Evolutionary conservation across 2,329 filamentous ascomycete genomes (phyloP).

Genomic region (Grosmannia serpens): DNA sequence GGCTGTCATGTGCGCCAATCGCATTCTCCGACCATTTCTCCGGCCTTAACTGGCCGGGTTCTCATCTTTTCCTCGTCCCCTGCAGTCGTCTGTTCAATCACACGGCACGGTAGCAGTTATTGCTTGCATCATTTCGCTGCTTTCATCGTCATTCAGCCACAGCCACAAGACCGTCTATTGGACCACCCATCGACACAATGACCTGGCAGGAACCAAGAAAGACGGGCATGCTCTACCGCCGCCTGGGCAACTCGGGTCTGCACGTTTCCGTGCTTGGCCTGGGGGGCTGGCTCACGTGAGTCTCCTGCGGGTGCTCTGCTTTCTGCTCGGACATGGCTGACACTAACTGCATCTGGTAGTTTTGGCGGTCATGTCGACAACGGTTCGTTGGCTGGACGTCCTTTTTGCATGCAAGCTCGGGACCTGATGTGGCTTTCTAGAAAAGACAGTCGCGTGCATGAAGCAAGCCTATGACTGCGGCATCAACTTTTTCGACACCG

Average conservation of each 20-base stretch:
- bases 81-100: not conserved
- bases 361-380: constrained; percentile 21
- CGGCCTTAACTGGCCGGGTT: not conserved
- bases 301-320: constrained; percentile 15
- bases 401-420: not conserved
- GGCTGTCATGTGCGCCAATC: not conserved
- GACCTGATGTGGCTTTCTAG: constrained; percentile 18
- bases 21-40: not conserved
- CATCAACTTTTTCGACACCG: constrained; percentile 53
- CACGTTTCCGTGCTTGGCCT: constrained; percentile 57
- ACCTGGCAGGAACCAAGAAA: constrained; percentile 31
- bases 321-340: not conserved
- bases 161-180: not conserved
- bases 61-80: not conserved
- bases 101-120: not conserved
- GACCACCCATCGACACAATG: constrained; percentile 17
- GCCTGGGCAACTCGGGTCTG: constrained; percentile 40
- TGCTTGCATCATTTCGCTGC: not conserved
- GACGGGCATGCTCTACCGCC: constrained; percentile 32
- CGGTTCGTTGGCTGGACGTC: constrained; percentile 9
- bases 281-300: constrained; percentile 44
- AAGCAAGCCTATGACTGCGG: constrained; percentile 49
- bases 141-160: not conserved
- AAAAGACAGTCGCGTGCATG: constrained; percentile 49
- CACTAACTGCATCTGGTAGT: constrained; percentile 3